Base-by-base conservation (phyloP, 2,329 filamentous ascomycete species). In the Pseudogymnoascus sp. region DNA sequence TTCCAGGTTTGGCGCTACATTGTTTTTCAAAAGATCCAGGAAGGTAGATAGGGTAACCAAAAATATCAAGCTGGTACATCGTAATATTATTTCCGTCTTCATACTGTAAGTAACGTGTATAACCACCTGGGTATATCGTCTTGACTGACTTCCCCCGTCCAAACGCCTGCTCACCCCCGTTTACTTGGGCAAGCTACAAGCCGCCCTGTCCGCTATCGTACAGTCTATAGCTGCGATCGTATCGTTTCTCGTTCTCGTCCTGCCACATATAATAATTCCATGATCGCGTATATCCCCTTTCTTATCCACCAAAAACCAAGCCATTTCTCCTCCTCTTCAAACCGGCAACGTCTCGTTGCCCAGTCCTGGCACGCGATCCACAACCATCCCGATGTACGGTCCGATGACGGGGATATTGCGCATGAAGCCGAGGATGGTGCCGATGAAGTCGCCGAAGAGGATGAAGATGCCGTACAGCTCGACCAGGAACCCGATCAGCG, bases 371-470 rank as follows among this genome's bases (percentile, higher is more conserved):
- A 85, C 72, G 68, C 86, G 84, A 72, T 95, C 90, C 65, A 96
- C 80, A 2, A 80, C 81, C 67, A 84, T 78, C 63, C 90, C 89
- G 71, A 97, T 88, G 70, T 92, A 95, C 4, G 92, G 91, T 3
- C 93, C 93, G 5, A 97, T 79, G 6, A 97, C 82, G 0, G 94
- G 93, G 9, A 96, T 77, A 65, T 90, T 91, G 62, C 90, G 86
- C 39, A 91, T 90, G 72, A 97, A 96, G 14, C 90, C 85, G 0
- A 89, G 90, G 67, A 97, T 92, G 19, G 93, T 97, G 58, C 92
- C 90, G 64, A 97, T 83, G 77, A 97, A 97, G 76, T 99, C 94
- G 36, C 94, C 94, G 77, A 99, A 99, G 36, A 99, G 79, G 60
- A 97, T 84, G 68, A 95, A 83, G 67, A 99, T 93, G 30, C 94